Conservation (phyloP, 345 rosid genomes). For the Linum lewisii region DNA sequence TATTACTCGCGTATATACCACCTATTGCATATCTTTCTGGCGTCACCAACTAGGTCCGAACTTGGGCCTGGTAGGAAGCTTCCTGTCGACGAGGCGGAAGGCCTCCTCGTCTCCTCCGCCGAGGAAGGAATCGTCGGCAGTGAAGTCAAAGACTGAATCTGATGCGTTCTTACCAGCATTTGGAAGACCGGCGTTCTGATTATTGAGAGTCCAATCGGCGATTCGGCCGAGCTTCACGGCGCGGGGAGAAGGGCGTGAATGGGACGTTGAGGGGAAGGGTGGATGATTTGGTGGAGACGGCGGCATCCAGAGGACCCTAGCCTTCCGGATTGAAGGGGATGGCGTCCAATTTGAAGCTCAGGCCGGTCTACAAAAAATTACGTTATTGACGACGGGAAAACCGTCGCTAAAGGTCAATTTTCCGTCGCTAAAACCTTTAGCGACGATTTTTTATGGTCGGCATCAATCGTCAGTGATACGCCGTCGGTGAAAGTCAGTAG, state of each 20-base stretch:
- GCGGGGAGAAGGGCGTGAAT: conserved; percentile 75
- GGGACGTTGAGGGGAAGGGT: conserved; percentile 60
- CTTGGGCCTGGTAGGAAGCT: conserved; percentile 80
- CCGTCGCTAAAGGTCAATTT: too few species aligned
- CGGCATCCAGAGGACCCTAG: conserved; percentile 75
- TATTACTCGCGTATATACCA: too few species aligned
- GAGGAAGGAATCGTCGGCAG: conserved; percentile 71
- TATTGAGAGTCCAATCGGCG: conserved; percentile 77
- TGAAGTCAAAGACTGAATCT: conserved; percentile 68
- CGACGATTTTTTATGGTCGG: too few species aligned
- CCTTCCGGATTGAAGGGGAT: conserved; percentile 88
- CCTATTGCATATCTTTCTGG: too few species aligned
- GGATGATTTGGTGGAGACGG: conserved; percentile 29
- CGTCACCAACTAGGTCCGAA: conserved; percentile 90
- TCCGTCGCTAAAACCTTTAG: too few species aligned
- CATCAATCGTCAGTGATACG: too few species aligned
- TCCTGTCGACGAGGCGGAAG: conserved; percentile 87
- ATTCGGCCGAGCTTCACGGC: conserved; percentile 89
- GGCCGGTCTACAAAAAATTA: too few species aligned
- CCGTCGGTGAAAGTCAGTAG: too few species aligned
- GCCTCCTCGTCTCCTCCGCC: conserved; percentile 45
- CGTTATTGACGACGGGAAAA: too few species aligned
- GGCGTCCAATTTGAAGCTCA: conserved; percentile 49
- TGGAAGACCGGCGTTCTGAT: conserved; percentile 17
- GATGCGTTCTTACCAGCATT: conserved; percentile 27